A percentile compares a stretch with the other conserved stretches of the same genome.
Conservation (phyloP, 768 basidiomycete genomes). For the Tulasnella sp. region DNA sequence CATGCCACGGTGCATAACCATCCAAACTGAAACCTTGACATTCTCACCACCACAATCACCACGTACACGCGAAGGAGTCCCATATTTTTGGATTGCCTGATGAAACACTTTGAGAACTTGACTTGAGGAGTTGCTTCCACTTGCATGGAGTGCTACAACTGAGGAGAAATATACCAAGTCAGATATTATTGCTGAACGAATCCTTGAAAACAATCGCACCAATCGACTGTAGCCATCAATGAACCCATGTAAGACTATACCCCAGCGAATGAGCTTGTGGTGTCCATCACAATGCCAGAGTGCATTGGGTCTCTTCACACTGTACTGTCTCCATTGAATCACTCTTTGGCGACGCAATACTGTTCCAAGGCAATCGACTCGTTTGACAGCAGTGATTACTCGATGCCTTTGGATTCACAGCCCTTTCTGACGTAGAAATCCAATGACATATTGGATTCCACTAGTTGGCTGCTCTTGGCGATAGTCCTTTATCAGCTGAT, state of each 20-base stretch:
- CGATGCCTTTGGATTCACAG: neutral
- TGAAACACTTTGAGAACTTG: conserved; percentile 28
- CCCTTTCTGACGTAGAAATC: no score
- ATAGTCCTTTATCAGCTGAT: no score
- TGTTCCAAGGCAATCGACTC: neutral
- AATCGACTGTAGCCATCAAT: neutral
- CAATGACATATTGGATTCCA: no score
- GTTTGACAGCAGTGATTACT: neutral
- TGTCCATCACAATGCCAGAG: neutral
- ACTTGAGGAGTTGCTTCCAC: neutral
- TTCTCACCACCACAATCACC: conserved; percentile 20
- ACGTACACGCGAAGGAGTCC: conserved; percentile 23
- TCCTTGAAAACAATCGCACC: conserved; percentile 16
- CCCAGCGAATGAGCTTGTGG: conserved; percentile 20
- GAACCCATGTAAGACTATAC: conserved; percentile 13
- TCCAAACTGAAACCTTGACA: conserved; percentile 16
- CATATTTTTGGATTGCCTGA: conserved; percentile 19
- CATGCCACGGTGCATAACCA: conserved; percentile 15
- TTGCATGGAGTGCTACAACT: conserved; percentile 3
- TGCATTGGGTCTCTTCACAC: neutral
- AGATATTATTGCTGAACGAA: conserved; percentile 22
- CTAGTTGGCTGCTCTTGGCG: no score
- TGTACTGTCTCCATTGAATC: neutral
- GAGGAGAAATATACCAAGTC: no score
- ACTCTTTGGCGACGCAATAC: neutral